Conservation (phyloP, 1,139 yeast genomes). For the Blastobotrys buckinghamii region DNA sequence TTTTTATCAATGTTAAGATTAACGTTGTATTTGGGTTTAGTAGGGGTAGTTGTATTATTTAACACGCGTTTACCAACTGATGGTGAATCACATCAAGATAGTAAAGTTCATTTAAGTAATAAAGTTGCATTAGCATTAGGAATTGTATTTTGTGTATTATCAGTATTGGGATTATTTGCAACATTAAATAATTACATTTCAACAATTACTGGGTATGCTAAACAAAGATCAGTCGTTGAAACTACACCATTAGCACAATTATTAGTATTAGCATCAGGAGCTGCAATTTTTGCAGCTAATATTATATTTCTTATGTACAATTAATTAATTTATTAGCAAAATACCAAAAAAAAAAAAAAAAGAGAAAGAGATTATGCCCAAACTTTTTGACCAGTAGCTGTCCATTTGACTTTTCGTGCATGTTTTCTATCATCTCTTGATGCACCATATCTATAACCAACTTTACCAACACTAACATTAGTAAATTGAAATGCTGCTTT, state of each 20-base stretch:
- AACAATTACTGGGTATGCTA: conserved; percentile 21
- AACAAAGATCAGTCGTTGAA: conserved; percentile 22
- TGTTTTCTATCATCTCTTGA: conserved; percentile 83
- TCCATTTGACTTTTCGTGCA: conserved; percentile 73
- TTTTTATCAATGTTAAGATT: conserved; percentile 27
- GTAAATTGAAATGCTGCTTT: conserved; percentile 66
- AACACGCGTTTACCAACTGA: conserved; percentile 18
- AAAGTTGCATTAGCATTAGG: conserved; percentile 19
- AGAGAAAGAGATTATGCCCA: conserved; percentile 16
- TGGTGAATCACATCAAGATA: background rate
- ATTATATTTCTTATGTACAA: conserved; percentile 17
- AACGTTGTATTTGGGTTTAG: conserved; percentile 26
- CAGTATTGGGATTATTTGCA: conserved; percentile 19
- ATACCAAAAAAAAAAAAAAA: background rate
- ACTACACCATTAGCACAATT: conserved; percentile 16
- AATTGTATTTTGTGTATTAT: conserved; percentile 20
- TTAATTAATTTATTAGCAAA: conserved; percentile 1
- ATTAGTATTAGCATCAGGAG: conserved; percentile 19
- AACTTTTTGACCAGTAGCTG: conserved; percentile 49
- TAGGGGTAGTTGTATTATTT: conserved; percentile 27
- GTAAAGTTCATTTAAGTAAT: conserved; percentile 2
- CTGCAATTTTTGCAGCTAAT: conserved; percentile 21
- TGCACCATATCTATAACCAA: conserved; percentile 91
- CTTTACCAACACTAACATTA: conserved; percentile 70
- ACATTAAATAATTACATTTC: conserved; percentile 23